Conservation (phyloP, 2,329 filamentous ascomycete species). For the Xylariaceae sp. region DNA sequence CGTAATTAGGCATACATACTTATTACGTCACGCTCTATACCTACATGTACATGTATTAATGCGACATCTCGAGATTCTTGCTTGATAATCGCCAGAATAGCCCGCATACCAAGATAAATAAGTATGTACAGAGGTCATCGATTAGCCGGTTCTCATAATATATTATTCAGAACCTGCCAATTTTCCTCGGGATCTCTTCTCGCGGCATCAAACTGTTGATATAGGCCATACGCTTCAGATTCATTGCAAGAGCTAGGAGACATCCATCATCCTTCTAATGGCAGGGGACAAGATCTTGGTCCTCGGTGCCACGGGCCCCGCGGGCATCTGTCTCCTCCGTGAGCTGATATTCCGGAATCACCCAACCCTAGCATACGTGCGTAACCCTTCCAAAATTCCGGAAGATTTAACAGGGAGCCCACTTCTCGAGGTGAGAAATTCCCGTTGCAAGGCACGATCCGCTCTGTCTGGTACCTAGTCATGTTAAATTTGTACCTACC, state of each 20-base stretch:
- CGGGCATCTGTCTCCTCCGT: conserved; percentile 35
- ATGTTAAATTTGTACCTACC: neutral
- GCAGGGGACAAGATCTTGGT: conserved; percentile 31
- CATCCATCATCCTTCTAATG: conserved; percentile 1
- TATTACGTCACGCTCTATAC: too few species aligned
- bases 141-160: neutral
- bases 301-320: conserved; percentile 38
- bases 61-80: neutral
- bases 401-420: conserved; percentile 23
- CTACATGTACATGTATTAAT: too few species aligned
- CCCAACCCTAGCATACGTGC: conserved; percentile 28
- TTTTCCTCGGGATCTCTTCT: neutral
- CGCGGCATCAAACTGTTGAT: too few species aligned
- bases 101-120: neutral
- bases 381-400: conserved; percentile 30
- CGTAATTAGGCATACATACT: too few species aligned
- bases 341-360: conserved; percentile 35
- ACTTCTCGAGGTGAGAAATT: conserved; percentile 21
- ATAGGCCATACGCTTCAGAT: too few species aligned
- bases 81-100: neutral
- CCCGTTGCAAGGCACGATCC: neutral
- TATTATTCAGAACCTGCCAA: neutral
- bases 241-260: too few species aligned
- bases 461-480: neutral
- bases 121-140: too few species aligned